These are phyloP conservation scores for Anisodus acutangulus DNA, from an alignment of 257 asterid genomes.

Conservation along the genomic window DNA sequence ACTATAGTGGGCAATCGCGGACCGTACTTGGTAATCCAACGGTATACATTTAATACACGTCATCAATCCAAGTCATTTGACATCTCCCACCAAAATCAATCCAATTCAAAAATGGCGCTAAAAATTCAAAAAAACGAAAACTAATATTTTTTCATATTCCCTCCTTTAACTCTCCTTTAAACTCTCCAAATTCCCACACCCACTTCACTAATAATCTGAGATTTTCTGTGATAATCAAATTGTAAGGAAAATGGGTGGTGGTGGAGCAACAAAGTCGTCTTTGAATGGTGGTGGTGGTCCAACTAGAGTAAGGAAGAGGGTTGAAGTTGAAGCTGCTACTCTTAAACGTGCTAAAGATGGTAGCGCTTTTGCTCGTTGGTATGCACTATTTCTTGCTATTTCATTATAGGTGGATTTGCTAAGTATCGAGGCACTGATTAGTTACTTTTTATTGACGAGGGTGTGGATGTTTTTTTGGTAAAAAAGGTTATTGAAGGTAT, in stretches of 20 bases:
- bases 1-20: not conserved
- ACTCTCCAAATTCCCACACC: conserved; percentile 4
- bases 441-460: no score
- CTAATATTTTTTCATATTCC: not conserved
- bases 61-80: conserved; percentile 22
- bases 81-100: not conserved
- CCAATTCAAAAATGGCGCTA: conserved; percentile 22
- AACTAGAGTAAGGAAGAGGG: conserved; percentile 64
- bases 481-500: not conserved
- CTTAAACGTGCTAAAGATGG: conserved; percentile 88
- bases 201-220: no score
- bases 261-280: conserved; percentile 40
- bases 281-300: conserved; percentile 34
- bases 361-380: conserved; percentile 88
- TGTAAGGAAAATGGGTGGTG: conserved; percentile 51
- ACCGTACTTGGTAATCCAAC: conserved; percentile 14
- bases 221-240: no score
- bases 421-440: no score
- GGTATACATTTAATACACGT: not conserved
- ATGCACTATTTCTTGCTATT: not conserved
- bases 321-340: conserved; percentile 60
- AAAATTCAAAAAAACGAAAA: not conserved
- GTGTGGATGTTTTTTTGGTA: not conserved
- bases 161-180: not conserved
- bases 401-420: no score